Conservation (phyloP, 306 rosid species). For the Ziziphus jujuba region DNA sequence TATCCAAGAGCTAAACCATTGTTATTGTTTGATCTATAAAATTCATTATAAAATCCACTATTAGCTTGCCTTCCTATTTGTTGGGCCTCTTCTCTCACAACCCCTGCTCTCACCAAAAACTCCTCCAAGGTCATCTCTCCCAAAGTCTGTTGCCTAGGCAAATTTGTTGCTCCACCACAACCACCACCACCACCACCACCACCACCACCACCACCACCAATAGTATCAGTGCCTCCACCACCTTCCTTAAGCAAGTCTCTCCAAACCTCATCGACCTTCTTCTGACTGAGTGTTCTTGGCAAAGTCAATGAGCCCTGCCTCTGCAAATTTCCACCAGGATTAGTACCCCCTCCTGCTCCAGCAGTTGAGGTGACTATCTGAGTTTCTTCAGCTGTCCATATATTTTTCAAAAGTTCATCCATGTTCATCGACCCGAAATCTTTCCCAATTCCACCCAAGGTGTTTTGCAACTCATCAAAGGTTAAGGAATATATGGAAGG, state of each 20-base stretch:
- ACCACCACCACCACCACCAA: too few species aligned
- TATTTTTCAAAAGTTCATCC: constrained; percentile 91
- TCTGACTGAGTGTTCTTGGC: constrained; percentile 91
- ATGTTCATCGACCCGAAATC: constrained; percentile 98
- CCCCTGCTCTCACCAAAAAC: constrained; percentile 88
- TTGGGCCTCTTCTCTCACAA: constrained; percentile 71
- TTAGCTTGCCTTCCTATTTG: constrained; percentile 45
- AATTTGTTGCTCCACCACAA: constrained; percentile 20
- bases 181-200: constrained; percentile 32
- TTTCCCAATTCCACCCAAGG: constrained; percentile 71
- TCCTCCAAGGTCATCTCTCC: constrained; percentile 95
- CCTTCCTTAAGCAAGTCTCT: constrained; percentile 61
- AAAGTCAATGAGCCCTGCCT: constrained; percentile 87
- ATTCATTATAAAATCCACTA: constrained; percentile 54
- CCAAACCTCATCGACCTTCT: constrained; percentile 95
- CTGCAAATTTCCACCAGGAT: constrained; percentile 55
- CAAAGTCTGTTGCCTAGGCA: constrained; percentile 77
- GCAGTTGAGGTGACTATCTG: constrained; percentile 46
- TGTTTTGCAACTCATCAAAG: constrained; percentile 87
- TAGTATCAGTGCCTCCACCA: constrained; percentile 30
- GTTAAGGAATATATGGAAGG: constrained; percentile 79
- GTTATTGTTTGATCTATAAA: constrained; percentile 40
- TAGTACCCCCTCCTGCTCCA: constrained; percentile 32
- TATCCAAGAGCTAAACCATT: constrained; percentile 43
- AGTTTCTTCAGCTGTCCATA: constrained; percentile 91